Percentiles rank a stretch among this genome's conserved stretches.
phyloP scores from a whole-genome alignment of 2,329 filamentous ascomycete genomes.

The Proliferodiscus dingleyae region DNA sequence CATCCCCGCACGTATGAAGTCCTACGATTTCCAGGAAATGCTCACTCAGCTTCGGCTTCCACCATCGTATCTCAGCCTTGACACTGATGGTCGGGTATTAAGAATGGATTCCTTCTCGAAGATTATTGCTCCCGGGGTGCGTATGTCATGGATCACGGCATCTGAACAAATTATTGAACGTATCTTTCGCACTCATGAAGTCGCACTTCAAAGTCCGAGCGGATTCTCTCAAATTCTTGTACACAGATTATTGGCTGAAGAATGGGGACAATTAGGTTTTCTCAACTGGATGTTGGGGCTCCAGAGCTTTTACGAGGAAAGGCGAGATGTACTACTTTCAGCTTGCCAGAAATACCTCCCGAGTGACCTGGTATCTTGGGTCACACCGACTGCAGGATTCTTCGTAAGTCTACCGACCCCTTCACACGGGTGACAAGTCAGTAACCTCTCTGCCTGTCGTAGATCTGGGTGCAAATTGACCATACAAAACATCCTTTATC shows the following conservation, averaged over 20 bases:
- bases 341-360: conserved; percentile 76
- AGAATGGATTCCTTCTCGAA: conserved; percentile 90
- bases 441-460: not conserved
- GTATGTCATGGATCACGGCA: conserved; percentile 81
- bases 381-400: conserved; percentile 77
- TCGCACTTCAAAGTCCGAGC: conserved; percentile 73
- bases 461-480: not conserved
- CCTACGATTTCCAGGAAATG: conserved; percentile 63
- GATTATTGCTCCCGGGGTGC: conserved; percentile 73
- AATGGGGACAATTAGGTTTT: conserved; percentile 87
- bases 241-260: conserved; percentile 82
- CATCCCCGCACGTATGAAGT: conserved; percentile 45
- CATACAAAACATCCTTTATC: not conserved
- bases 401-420: conserved; percentile 57
- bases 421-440: not conserved
- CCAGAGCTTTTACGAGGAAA: conserved; percentile 64
- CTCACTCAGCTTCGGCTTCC: conserved; percentile 60
- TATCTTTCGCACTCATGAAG: conserved; percentile 75
- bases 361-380: conserved; percentile 68
- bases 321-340: conserved; percentile 67
- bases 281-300: conserved; percentile 81
- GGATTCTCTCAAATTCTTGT: conserved; percentile 77
- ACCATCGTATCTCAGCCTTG: conserved; percentile 64
- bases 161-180: conserved; percentile 76
- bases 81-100: conserved; percentile 78